Evolutionary conservation across 257 asterid genomes (phyloP).

Genomic region (Gentiana dahurica): DNA sequence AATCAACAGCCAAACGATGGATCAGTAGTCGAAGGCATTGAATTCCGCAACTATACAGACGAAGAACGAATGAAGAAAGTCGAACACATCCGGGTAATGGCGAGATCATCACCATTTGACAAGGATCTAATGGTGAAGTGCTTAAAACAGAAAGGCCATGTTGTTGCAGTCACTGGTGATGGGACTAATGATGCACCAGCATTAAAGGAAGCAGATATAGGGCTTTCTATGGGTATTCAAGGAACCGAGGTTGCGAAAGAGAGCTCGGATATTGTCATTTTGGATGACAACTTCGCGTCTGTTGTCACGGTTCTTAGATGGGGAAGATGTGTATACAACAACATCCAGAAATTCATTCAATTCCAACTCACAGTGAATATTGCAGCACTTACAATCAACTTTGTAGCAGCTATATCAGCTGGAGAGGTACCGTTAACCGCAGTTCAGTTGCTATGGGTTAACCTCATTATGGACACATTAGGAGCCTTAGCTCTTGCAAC

Average conservation of each 20-base stretch:
- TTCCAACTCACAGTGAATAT: slow-evolving; percentile 54
- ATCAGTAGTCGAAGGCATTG: slow-evolving; percentile 50
- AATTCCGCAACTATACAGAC: slow-evolving; percentile 46
- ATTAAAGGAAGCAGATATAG: slow-evolving; percentile 56
- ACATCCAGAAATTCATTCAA: slow-evolving; percentile 62
- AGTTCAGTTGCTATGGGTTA: slow-evolving; percentile 47
- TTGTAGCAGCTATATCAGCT: slow-evolving; percentile 50
- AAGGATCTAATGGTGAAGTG: slow-evolving; percentile 67
- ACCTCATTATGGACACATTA: slow-evolving; percentile 38
- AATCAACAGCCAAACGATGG: slow-evolving; percentile 9
- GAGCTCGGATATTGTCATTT: slow-evolving; percentile 62
- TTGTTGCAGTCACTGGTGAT: slow-evolving; percentile 71
- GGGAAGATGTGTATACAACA: slow-evolving; percentile 52
- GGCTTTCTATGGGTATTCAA: slow-evolving; percentile 67
- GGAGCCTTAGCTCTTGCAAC: slow-evolving; percentile 46
- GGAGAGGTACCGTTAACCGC: slow-evolving; percentile 63
- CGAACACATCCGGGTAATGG: slow-evolving; percentile 50
- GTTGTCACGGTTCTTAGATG: slow-evolving; percentile 39
- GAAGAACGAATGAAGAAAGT: slow-evolving; percentile 51
- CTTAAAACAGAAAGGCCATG: slow-evolving; percentile 47
- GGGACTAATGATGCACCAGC: slow-evolving; percentile 74
- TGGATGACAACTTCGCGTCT: slow-evolving; percentile 57
- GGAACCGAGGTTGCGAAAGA: slow-evolving; percentile 66
- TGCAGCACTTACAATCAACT: slow-evolving; percentile 42
- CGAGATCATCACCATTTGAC: slow-evolving; percentile 71